Evolutionary conservation across 176 grass and related monocot species (phyloP), one percentile per base, ranked within the genome.

Genomic region (Urochloa ruziziensis): DNA sequence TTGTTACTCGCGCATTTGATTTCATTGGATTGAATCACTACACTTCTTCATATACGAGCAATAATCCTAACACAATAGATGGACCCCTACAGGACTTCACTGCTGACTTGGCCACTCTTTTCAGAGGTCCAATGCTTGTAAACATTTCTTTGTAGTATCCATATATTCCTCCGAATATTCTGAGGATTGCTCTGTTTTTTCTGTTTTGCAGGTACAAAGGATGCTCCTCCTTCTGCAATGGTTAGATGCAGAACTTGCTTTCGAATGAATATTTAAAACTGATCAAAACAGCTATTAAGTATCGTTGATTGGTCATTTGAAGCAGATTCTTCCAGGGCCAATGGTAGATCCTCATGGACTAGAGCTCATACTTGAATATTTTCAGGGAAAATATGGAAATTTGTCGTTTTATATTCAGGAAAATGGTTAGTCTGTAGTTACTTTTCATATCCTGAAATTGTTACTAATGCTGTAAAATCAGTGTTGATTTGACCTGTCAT

Each of bases 1-100:
- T 64, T 67, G 40, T 94, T 18, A 82, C 24, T 42, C 69, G 56
- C 17, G 70, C 88, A 79, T 91, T 86, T 59, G 91, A 94, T 44
- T 94, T 91, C 65, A 83, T 94, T 10, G 88, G 88, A 46, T 24
- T 94, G 40, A 94, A 88, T 80, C 86, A 91, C 68, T 94, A 94
- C 59, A 61, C 24, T 49, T 90, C 88, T 6, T 0, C 52, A 28
- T 91, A 88, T 72, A 57, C 78, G 39, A 86, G 33, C 47, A 86
- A 86, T 62, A 36, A 73, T 81, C 81, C 78, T 23, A 29, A 80
- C 23, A 32, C 33, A 8, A 35, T 27, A 25, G 79, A 75, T 1
- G 35, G 54, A 24, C 33, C 32, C 28, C 78, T 56, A 3, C 58
- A 80, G 53, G 91, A 91, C 53, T 85, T 37, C 7, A 29, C 46